Percentiles rank a stretch among this genome's conserved stretches.
Conservation (phyloP, 768 basidiomycete genomes). For the Mycena belliarum region DNA sequence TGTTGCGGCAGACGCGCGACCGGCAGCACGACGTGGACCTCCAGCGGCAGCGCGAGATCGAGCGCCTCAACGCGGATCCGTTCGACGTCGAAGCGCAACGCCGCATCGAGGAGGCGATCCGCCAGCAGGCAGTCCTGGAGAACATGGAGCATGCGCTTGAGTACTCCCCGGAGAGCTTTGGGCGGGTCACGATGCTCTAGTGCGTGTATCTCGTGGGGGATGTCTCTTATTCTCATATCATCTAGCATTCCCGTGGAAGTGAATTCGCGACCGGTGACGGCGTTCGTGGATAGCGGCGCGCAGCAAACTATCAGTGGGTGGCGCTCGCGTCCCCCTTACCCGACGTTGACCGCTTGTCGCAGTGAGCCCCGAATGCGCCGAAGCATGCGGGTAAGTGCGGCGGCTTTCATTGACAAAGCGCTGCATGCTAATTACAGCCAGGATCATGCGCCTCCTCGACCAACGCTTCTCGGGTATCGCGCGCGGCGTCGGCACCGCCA, state of each 20-base stretch:
- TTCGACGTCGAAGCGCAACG: constrained; percentile 90
- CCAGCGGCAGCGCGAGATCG: constrained; percentile 60
- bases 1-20: constrained; percentile 62
- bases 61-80: constrained; percentile 80
- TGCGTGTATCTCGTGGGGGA: constrained; percentile 39
- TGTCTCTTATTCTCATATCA: neutral
- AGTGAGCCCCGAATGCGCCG: constrained; percentile 94
- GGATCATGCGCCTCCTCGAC: constrained; percentile 90
- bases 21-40: constrained; percentile 56
- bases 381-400: constrained; percentile 62
- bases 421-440: constrained; percentile 28
- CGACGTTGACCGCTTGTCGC: neutral
- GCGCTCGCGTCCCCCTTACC: neutral
- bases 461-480: constrained; percentile 87
- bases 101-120: constrained; percentile 91
- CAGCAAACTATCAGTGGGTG: constrained; percentile 89
- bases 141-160: constrained; percentile 94
- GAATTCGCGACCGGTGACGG: constrained; percentile 86
- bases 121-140: constrained; percentile 86
- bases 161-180: constrained; percentile 91
- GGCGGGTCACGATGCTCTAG: constrained; percentile 96
- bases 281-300: constrained; percentile 98
- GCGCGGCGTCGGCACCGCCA: constrained; percentile 90
- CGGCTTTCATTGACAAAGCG: neutral
- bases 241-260: constrained; percentile 87